These are phyloP conservation scores for Chaetoceros tenuissimus DNA, from an alignment of 108 stramenopile genomes.

Conservation along the genomic window DNA sequence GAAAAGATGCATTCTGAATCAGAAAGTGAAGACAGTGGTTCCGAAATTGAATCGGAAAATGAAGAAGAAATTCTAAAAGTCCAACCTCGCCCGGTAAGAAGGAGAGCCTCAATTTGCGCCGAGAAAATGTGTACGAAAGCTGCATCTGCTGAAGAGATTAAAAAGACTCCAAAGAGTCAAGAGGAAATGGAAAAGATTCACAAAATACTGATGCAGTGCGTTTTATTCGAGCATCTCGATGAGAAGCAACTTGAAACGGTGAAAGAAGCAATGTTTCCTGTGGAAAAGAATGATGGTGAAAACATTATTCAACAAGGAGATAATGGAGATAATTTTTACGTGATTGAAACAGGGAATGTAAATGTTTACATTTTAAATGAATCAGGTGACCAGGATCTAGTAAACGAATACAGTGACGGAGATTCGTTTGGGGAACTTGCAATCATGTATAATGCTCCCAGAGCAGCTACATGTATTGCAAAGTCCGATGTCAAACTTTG, in stretches of 20 bases:
- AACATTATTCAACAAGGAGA: conserved; percentile 72
- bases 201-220: conserved; percentile 50
- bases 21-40: too few relatives aligned
- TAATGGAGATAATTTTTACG: conserved; percentile 75
- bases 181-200: conserved; percentile 46
- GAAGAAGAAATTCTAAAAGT: too few relatives aligned
- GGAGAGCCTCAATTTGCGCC: neutral
- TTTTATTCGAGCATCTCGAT: conserved; percentile 52
- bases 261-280: conserved; percentile 61
- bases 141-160: neutral
- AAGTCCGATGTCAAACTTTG: conserved; percentile 50
- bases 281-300: conserved; percentile 21
- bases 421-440: conserved; percentile 72
- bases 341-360: conserved; percentile 54
- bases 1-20: too few relatives aligned
- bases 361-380: conserved; percentile 22
- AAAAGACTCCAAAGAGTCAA: conserved; percentile 55
- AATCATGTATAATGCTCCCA: conserved; percentile 77
- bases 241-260: conserved; percentile 54
- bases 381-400: conserved; percentile 38
- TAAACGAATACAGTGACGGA: conserved; percentile 47
- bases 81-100: too few relatives aligned
- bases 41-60: too few relatives aligned
- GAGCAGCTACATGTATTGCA: conserved; percentile 86
- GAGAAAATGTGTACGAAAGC: neutral